A percentile compares a stretch with the other conserved stretches of the same genome.
These are phyloP conservation scores for Suhomyces chickasaworum DNA, from an alignment of 1,139 yeast genomes.

Conservation along the genomic window DNA sequence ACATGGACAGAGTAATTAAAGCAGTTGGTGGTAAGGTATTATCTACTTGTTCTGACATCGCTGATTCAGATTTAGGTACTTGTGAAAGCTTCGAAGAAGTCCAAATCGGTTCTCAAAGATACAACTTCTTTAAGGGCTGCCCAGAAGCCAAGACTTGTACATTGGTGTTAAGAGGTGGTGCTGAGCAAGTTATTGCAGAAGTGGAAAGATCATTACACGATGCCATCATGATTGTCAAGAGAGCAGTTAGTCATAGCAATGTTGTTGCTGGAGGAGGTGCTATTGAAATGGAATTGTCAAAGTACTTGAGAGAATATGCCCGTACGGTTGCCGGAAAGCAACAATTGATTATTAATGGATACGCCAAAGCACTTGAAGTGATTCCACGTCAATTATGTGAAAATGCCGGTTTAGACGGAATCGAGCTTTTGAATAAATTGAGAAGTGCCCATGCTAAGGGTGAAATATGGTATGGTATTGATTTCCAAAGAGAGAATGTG, in stretches of 20 bases:
- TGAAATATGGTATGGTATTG: slow-evolving; percentile 89
- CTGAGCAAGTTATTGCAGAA: slow-evolving; percentile 97
- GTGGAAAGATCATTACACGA: slow-evolving; percentile 97
- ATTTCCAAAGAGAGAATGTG: slow-evolving; percentile 79
- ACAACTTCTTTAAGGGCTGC: slow-evolving; percentile 89
- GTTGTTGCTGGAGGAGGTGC: slow-evolving; percentile 99
- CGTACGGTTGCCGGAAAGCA: slow-evolving; percentile 93
- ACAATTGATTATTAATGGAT: slow-evolving; percentile 87
- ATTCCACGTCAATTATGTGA: slow-evolving; percentile 98
- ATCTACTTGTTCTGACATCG: slow-evolving; percentile 83
- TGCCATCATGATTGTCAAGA: slow-evolving; percentile 96
- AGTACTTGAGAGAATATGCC: slow-evolving; percentile 82
- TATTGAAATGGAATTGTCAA: slow-evolving; percentile 94
- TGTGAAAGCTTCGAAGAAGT: slow-evolving; percentile 87
- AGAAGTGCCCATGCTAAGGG: slow-evolving; percentile 96
- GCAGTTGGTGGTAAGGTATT: slow-evolving; percentile 95
- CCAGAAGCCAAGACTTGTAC: slow-evolving; percentile 94
- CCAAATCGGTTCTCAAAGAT: slow-evolving; percentile 94
- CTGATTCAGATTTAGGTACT: slow-evolving; percentile 71
- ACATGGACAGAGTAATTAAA: slow-evolving; percentile 86
- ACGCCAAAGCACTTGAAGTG: slow-evolving; percentile 91
- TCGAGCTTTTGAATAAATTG: slow-evolving; percentile 84
- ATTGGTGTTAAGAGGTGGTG: slow-evolving; percentile 91
- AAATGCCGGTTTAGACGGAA: slow-evolving; percentile 96
- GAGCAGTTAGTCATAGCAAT: slow-evolving; percentile 83